phyloP scores from a whole-genome alignment of 768 basidiomycete species.

The Infundibulicybe gibba region DNA sequence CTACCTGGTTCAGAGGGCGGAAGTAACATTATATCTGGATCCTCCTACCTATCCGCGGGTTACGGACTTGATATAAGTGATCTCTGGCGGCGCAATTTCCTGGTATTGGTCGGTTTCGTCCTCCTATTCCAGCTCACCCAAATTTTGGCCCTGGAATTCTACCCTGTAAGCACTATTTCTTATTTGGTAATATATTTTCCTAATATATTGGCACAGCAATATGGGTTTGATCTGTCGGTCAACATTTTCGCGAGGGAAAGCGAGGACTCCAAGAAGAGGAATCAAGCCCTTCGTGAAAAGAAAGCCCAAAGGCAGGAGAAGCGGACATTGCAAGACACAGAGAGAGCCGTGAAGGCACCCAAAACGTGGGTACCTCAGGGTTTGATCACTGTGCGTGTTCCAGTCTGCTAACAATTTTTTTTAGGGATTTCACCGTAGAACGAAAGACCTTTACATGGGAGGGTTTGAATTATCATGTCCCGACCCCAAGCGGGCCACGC shows the following conservation, averaged over 20 bases:
- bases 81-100: conserved; percentile 65
- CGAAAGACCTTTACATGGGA: conserved; percentile 81
- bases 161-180: conserved; percentile 39
- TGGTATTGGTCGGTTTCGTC: conserved; percentile 70
- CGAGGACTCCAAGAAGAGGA: conserved; percentile 49
- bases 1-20: conserved; percentile 62
- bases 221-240: conserved; percentile 42
- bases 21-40: conserved; percentile 50
- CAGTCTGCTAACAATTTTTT: neutral
- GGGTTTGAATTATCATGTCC: conserved; percentile 71
- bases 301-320: conserved; percentile 37
- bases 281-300: conserved; percentile 47
- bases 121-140: conserved; percentile 68
- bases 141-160: conserved; percentile 61
- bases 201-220: conserved; percentile 34
- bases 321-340: conserved; percentile 15
- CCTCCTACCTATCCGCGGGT: conserved; percentile 55
- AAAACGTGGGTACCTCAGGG: neutral
- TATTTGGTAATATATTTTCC: neutral
- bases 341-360: conserved; percentile 5
- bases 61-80: conserved; percentile 47
- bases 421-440: neutral
- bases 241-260: conserved; percentile 61
- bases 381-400: neutral
- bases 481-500: conserved; percentile 54